Conservation (phyloP, 2,329 filamentous ascomycete species). For the Alternaria dauci region DNA sequence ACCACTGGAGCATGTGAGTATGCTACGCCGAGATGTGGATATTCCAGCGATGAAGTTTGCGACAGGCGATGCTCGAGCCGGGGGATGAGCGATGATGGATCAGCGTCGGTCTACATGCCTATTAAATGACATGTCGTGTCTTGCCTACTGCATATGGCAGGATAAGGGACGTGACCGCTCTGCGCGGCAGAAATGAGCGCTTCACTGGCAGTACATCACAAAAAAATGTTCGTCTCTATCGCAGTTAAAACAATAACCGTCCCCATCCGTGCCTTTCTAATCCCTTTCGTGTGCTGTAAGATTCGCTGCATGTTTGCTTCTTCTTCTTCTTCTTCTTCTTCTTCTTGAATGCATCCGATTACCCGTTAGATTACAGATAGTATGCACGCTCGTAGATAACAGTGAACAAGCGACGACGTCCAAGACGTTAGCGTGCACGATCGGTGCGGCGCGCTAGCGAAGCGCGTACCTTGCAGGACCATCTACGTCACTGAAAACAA, state of each 20-base stretch:
- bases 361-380: neutral
- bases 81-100: neutral
- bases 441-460: conserved; percentile 8
- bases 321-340: too few species aligned
- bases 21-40: neutral
- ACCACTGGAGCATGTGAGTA: conserved; percentile 1
- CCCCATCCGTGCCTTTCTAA: neutral
- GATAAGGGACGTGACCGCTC: neutral
- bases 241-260: conserved; percentile 1
- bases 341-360: neutral
- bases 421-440: conserved; percentile 3
- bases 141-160: conserved; percentile 2
- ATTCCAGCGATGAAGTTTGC: neutral
- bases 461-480: conserved; percentile 9
- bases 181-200: conserved; percentile 1
- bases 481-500: conserved; percentile 15
- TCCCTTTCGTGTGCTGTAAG: neutral
- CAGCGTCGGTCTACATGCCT: neutral
- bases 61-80: conserved; percentile 3
- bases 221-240: neutral
- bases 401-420: conserved; percentile 5
- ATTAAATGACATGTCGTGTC: neutral
- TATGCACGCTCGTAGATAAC: neutral
- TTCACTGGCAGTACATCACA: neutral
- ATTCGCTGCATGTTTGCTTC: neutral